Percentiles rank a stretch among this genome's conserved stretches.
These are phyloP conservation scores for Stagonosporopsis chrysanthemi DNA, from an alignment of 2,329 filamentous ascomycete species.

Conservation along the genomic window DNA sequence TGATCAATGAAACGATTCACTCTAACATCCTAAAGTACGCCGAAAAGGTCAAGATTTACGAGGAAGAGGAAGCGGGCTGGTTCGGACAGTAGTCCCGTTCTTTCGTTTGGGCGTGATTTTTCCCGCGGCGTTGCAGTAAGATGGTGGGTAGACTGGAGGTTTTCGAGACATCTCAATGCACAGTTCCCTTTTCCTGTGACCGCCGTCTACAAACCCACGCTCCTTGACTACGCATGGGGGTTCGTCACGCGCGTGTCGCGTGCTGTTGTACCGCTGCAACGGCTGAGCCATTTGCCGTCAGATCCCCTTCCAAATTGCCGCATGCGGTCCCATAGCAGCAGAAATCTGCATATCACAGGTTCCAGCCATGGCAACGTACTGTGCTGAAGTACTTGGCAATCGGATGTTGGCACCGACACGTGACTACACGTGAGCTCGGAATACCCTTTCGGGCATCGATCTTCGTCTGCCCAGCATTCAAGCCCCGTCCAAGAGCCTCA, in stretches of 20 bases:
- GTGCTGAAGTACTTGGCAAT: constrained; percentile 13
- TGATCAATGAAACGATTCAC: constrained; percentile 77
- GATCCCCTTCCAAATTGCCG: background rate
- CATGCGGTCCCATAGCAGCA: background rate
- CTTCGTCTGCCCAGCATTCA: constrained; percentile 14
- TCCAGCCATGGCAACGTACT: background rate
- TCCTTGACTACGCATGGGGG: background rate
- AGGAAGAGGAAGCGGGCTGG: constrained; percentile 50
- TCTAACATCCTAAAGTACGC: constrained; percentile 86
- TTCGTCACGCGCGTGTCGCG: constrained; percentile 1
- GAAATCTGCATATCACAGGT: background rate
- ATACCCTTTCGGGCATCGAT: constrained; percentile 13
- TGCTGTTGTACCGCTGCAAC: constrained; percentile 4
- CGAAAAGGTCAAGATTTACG: constrained; percentile 81
- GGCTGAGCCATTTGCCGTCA: constrained; percentile 1
- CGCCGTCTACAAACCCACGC: background rate
- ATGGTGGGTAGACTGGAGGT: constrained; percentile 4
- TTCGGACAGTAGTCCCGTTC: background rate
- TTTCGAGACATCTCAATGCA: constrained; percentile 2
- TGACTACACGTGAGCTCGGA: constrained; percentile 6
- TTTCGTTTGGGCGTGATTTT: background rate
- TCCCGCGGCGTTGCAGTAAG: constrained; percentile 7
- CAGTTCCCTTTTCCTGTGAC: background rate
- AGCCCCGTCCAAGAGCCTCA: constrained; percentile 21
- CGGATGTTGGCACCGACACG: constrained; percentile 14